Conservation (phyloP, 208 protist genomes). For the Acanthamoeba royreba region DNA sequence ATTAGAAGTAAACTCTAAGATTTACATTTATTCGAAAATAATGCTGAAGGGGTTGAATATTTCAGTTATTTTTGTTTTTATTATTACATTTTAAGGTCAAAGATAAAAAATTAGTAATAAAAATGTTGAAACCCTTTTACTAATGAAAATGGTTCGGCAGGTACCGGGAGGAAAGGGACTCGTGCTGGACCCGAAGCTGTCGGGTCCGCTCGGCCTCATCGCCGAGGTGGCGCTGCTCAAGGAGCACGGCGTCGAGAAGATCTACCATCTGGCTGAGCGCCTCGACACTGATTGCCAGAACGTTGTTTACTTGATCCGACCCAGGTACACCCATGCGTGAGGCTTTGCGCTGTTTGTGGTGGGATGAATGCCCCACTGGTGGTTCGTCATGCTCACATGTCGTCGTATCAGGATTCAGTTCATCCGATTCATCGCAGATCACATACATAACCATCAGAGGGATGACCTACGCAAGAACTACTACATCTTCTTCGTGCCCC, state of each 20-base stretch:
- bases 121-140: no score
- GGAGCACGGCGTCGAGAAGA: conserved; percentile 78
- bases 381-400: no score
- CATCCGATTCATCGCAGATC: conserved; percentile 58
- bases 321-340: conserved; percentile 26
- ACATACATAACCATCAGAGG: conserved; percentile 51
- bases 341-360: not conserved
- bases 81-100: no score
- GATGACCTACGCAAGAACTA: conserved; percentile 34
- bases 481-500: conserved; percentile 62
- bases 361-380: no score
- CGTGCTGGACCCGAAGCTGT: conserved; percentile 75
- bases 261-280: conserved; percentile 65
- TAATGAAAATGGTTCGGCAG: no score
- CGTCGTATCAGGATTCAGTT: not conserved
- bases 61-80: no score
- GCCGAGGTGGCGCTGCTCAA: conserved; percentile 71
- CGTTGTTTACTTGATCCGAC: conserved; percentile 78
- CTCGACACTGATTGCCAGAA: conserved; percentile 68
- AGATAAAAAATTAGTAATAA: no score
- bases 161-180: conserved; percentile 70
- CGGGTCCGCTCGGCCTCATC: conserved; percentile 74
- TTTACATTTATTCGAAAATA: no score
- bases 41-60: no score
- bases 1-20: no score